phyloP scores from a whole-genome alignment of 768 basidiomycete genomes.

The Amanita exitialis region DNA sequence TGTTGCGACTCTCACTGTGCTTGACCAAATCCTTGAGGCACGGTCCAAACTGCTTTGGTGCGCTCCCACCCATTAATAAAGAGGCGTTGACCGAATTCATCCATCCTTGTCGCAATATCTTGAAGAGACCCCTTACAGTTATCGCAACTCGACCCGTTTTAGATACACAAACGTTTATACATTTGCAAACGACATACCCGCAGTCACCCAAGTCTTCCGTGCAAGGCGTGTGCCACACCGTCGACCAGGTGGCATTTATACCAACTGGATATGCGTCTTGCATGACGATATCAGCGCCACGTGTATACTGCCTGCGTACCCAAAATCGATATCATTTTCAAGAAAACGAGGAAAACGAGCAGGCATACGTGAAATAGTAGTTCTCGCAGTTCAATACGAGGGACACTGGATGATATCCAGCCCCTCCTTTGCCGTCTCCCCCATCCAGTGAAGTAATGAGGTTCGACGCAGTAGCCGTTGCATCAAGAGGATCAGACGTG shows the following conservation, averaged over 20 bases:
- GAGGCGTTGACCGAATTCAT: slow-evolving; percentile 50
- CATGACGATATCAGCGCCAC: slow-evolving; percentile 62
- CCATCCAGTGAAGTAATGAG: slow-evolving; percentile 51
- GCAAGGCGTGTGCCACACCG: slow-evolving; percentile 51
- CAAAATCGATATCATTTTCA: background rate
- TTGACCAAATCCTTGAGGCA: slow-evolving; percentile 71
- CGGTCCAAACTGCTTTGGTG: slow-evolving; percentile 66
- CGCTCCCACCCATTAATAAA: slow-evolving; percentile 60
- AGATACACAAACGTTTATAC: background rate
- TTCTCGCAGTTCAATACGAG: slow-evolving; percentile 59
- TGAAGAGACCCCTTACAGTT: slow-evolving; percentile 62
- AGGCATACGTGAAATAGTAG: slow-evolving; percentile 42
- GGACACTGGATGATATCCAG: slow-evolving; percentile 57
- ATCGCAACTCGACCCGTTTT: slow-evolving; percentile 26
- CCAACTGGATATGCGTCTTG: slow-evolving; percentile 54
- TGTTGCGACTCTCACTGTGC: slow-evolving; percentile 29
- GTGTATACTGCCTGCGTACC: slow-evolving; percentile 28
- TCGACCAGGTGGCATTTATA: slow-evolving; percentile 58
- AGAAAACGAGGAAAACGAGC: background rate
- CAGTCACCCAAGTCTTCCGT: slow-evolving; percentile 62
- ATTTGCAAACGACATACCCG: slow-evolving; percentile 35
- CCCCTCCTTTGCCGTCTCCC: slow-evolving; percentile 33
- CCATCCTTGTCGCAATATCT: slow-evolving; percentile 60
- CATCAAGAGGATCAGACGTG: slow-evolving; percentile 54
- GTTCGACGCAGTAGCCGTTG: slow-evolving; percentile 41